Evolutionary conservation across 306 rosid genomes (phyloP).

Genomic region (Quercus parvula): DNA sequence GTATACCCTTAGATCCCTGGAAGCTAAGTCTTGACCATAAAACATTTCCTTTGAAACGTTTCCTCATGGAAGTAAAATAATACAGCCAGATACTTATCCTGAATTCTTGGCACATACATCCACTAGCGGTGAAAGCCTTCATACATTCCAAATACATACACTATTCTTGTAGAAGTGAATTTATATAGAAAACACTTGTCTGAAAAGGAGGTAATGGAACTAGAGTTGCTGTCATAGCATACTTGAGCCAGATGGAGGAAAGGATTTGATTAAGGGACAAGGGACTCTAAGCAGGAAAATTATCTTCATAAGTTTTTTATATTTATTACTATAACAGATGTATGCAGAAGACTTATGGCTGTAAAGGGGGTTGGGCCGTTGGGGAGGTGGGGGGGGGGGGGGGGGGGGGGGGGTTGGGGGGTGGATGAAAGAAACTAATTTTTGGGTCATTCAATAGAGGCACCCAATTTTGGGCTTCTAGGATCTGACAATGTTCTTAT

Average conservation of each 20-base stretch:
- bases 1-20: too few relatives aligned
- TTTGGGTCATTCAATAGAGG: neutral
- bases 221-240: neutral
- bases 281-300: neutral
- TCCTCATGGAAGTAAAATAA: too few relatives aligned
- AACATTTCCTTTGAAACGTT: too few relatives aligned
- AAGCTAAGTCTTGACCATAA: too few relatives aligned
- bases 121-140: neutral
- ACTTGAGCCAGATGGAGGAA: neutral
- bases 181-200: neutral
- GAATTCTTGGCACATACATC: neutral
- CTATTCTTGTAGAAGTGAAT: neutral
- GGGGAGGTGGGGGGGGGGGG: too few relatives aligned
- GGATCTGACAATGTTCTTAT: neutral
- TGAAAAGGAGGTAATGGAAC: neutral
- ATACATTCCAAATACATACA: neutral
- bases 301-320: neutral
- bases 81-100: neutral
- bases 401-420: too few relatives aligned
- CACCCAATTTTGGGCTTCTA: neutral
- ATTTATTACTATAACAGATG: too few relatives aligned
- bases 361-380: too few relatives aligned
- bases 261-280: neutral
- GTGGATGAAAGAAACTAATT: neutral
- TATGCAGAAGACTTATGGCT: too few relatives aligned